Evolutionary conservation across 1,284 basidiomycete genomes (phyloP).

Genomic region (Boletus holoroseus): DNA sequence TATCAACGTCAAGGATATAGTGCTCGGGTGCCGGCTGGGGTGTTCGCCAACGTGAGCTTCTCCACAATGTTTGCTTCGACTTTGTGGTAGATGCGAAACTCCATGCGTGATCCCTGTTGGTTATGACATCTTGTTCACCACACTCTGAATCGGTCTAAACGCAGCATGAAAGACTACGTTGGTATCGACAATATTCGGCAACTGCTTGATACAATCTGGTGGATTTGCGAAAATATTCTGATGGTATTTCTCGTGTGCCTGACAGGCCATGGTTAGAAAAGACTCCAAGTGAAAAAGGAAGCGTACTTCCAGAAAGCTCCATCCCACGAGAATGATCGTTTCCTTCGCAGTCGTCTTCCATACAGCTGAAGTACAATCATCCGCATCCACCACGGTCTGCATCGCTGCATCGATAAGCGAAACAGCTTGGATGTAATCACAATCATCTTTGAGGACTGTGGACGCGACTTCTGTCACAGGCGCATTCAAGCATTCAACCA

Average conservation of each 20-base stretch:
- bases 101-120: too few relatives aligned
- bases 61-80: too few relatives aligned
- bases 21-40: too few relatives aligned
- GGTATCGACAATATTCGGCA: neutral
- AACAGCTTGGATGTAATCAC: neutral
- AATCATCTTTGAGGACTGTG: neutral
- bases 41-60: too few relatives aligned
- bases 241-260: slow-evolving; percentile 4
- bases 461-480: slow-evolving; percentile 2
- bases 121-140: neutral
- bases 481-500: slow-evolving; percentile 1
- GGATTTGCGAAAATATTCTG: neutral
- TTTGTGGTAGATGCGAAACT: too few relatives aligned
- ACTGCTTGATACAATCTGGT: slow-evolving; percentile 1
- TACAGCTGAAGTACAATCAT: neutral
- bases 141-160: neutral
- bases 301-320: neutral
- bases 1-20: too few relatives aligned
- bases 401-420: slow-evolving; percentile 1
- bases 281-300: neutral
- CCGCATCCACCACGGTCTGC: neutral
- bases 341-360: neutral
- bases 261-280: neutral
- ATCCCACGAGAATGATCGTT: neutral
- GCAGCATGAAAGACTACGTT: neutral